These are phyloP conservation scores for Pichia ethanolica DNA, from an alignment of 805 yeast genomes.

Conservation along the genomic window DNA sequence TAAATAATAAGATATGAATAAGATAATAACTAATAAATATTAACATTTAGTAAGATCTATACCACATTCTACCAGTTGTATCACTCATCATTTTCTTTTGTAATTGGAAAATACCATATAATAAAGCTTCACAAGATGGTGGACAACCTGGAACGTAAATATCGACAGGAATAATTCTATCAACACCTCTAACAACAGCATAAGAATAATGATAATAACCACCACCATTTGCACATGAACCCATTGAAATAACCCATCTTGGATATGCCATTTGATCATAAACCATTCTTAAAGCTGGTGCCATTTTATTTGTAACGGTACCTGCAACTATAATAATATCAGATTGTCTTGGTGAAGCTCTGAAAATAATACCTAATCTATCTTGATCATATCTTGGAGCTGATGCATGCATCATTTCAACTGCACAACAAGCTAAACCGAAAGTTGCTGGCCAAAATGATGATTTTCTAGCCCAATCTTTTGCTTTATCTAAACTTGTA, in stretches of 20 bases:
- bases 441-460: slow-evolving; percentile 92
- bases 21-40: slow-evolving; percentile 1
- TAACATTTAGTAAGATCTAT: slow-evolving; percentile 39
- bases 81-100: slow-evolving; percentile 86
- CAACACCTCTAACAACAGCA: slow-evolving; percentile 86
- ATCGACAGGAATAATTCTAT: slow-evolving; percentile 81
- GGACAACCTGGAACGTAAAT: slow-evolving; percentile 92
- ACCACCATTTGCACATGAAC: slow-evolving; percentile 91
- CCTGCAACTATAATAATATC: slow-evolving; percentile 93
- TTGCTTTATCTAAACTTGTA: slow-evolving; percentile 73
- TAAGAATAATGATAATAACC: slow-evolving; percentile 88
- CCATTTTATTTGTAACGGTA: slow-evolving; percentile 87
- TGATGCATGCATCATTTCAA: slow-evolving; percentile 91
- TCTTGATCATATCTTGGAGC: slow-evolving; percentile 90
- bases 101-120: slow-evolving; percentile 84
- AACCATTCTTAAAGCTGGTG: slow-evolving; percentile 87
- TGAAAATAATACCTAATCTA: slow-evolving; percentile 84
- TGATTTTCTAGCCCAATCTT: slow-evolving; percentile 88
- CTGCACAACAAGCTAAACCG: slow-evolving; percentile 91
- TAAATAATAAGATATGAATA: not conserved
- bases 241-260: slow-evolving; percentile 92
- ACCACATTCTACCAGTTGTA: slow-evolving; percentile 80
- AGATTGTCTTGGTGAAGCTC: slow-evolving; percentile 90
- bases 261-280: slow-evolving; percentile 95
- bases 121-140: slow-evolving; percentile 82